Percentiles rank a stretch among this genome's conserved stretches.
Evolutionary conservation across 305 asterid species (phyloP).

Genomic region (Ilex paraguariensis): DNA sequence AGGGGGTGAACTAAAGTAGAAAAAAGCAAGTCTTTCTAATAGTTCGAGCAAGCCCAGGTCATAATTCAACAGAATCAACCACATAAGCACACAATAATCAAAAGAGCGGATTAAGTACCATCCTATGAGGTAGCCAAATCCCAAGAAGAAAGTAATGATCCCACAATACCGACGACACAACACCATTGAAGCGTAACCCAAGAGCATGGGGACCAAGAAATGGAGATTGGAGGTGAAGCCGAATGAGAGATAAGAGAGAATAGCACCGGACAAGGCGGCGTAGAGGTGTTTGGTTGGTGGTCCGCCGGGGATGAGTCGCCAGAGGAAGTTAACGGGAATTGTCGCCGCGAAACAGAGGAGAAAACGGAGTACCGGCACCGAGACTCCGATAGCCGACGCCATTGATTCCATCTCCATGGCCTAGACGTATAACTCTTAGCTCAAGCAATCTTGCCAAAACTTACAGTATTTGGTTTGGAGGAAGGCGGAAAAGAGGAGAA

Average conservation of each 20-base stretch:
- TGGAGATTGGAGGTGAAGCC: slow-evolving; percentile 94
- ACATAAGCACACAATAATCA: no score
- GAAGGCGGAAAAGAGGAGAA: no score
- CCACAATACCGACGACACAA: slow-evolving; percentile 66
- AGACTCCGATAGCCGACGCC: slow-evolving; percentile 91
- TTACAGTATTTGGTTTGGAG: no score
- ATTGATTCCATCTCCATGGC: slow-evolving; percentile 60
- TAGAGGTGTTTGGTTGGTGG: slow-evolving; percentile 69
- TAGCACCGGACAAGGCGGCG: slow-evolving; percentile 76
- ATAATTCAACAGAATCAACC: no score
- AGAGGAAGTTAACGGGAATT: slow-evolving; percentile 79
- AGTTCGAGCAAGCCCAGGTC: no score
- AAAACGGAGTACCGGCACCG: slow-evolving; percentile 89
- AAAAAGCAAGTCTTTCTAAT: no score
- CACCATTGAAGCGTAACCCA: slow-evolving; percentile 85
- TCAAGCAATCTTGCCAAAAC: no score
- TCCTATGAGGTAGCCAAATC: slow-evolving; percentile 95
- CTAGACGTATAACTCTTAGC: no score
- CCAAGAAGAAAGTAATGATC: slow-evolving; percentile 60
- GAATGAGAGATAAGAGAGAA: slow-evolving; percentile 68
- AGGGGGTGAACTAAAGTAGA: no score
- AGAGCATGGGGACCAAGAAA: slow-evolving; percentile 76
- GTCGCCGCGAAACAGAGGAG: slow-evolving; percentile 78
- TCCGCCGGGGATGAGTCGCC: slow-evolving; percentile 78
- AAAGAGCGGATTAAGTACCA: slow-evolving; percentile 36